Percentiles rank a stretch among this genome's conserved stretches.
Evolutionary conservation across 345 rosid species (phyloP).

Genomic region (Boechera divaricarpa): DNA sequence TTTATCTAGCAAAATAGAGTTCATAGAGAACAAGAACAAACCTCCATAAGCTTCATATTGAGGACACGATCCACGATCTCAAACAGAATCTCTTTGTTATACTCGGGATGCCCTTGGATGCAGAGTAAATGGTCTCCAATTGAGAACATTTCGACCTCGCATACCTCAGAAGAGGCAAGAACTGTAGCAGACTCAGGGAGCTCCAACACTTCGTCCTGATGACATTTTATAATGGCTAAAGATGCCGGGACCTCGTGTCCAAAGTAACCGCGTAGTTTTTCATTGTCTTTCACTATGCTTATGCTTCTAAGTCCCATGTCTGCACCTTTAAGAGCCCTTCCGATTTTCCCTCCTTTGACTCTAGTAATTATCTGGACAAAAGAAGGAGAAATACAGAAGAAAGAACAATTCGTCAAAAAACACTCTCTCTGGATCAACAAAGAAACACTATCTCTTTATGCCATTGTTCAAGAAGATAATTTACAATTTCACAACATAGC

Average conservation of each 20-base stretch:
- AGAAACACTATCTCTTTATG: neutral
- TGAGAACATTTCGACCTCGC: conserved; percentile 72
- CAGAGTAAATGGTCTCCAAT: conserved; percentile 68
- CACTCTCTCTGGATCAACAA: conserved; percentile 25
- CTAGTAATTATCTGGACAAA: conserved; percentile 65
- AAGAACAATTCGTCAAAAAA: neutral
- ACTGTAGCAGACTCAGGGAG: conserved; percentile 73
- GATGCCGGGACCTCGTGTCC: conserved; percentile 51
- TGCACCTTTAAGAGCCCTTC: conserved; percentile 67
- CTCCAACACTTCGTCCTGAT: conserved; percentile 85
- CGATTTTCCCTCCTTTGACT: conserved; percentile 78
- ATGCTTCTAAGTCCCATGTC: conserved; percentile 77
- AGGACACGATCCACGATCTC: conserved; percentile 77
- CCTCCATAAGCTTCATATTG: conserved; percentile 53
- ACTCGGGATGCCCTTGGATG: conserved; percentile 95
- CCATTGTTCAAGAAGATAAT: neutral
- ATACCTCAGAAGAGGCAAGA: conserved; percentile 77
- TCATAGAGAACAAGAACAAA: conserved; percentile 35
- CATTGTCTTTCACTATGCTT: conserved; percentile 55
- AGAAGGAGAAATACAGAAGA: neutral
- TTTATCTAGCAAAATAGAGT: neutral
- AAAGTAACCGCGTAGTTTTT: conserved; percentile 28
- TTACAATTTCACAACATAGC: neutral
- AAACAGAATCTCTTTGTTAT: conserved; percentile 75
- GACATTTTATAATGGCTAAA: conserved; percentile 72